Percentiles rank a stretch among this genome's conserved stretches.
Conservation (phyloP, 164 flowering plant species). For the Vitis labrusca region DNA sequence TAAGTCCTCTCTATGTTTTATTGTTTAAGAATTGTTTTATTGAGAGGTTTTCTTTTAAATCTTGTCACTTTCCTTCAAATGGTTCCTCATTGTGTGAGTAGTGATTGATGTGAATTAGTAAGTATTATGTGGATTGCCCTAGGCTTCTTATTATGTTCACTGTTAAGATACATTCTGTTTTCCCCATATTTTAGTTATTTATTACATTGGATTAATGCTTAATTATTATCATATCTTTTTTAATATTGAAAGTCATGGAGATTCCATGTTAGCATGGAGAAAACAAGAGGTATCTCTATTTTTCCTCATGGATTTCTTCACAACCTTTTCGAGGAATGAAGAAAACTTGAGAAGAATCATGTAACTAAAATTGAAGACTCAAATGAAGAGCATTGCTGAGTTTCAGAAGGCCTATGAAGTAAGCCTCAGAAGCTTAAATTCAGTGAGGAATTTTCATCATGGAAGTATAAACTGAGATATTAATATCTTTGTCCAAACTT, state of each 20-base stretch:
- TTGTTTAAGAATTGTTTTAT: too few relatives aligned
- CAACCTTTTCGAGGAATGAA: slow-evolving; percentile 57
- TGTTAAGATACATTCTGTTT: too few relatives aligned
- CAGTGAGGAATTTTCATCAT: not conserved
- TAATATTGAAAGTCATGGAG: slow-evolving; percentile 40
- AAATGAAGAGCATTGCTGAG: slow-evolving; percentile 56
- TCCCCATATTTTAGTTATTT: not conserved
- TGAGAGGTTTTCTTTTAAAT: too few relatives aligned
- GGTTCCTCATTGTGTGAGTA: too few relatives aligned
- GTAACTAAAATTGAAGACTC: slow-evolving; percentile 41
- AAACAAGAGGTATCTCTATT: slow-evolving; percentile 51
- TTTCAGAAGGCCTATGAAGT: slow-evolving; percentile 82
- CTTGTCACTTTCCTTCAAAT: too few relatives aligned
- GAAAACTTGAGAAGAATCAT: slow-evolving; percentile 48
- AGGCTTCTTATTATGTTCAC: too few relatives aligned
- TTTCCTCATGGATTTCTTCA: slow-evolving; percentile 49
- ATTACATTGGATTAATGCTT: not conserved
- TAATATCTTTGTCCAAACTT: not conserved
- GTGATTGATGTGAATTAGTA: too few relatives aligned
- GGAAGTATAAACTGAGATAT: not conserved
- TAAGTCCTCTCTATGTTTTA: too few relatives aligned
- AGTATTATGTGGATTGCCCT: too few relatives aligned
- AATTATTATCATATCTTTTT: not conserved
- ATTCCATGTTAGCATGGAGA: slow-evolving; percentile 49
- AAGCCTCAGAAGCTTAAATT: not conserved